These are phyloP conservation scores for Scutellaria barbata DNA, from an alignment of 257 asterid genomes.

Conservation along the genomic window DNA sequence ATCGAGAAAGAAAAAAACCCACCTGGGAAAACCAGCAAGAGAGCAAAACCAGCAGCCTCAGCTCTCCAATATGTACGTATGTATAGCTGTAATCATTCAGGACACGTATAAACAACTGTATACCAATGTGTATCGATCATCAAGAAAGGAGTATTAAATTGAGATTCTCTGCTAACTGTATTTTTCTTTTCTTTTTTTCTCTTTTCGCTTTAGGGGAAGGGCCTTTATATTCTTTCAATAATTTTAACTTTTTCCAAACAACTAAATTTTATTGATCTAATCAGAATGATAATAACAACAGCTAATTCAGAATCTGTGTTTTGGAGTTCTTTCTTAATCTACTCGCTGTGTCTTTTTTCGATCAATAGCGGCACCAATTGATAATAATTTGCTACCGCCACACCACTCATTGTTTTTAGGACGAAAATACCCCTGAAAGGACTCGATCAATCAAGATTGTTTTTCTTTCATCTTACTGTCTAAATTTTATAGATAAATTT, in stretches of 20 bases:
- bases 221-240: slow-evolving; percentile 39
- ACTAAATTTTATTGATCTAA: slow-evolving; percentile 21
- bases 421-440: slow-evolving; percentile 2
- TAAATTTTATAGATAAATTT: no score
- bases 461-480: no score
- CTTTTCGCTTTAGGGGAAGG: slow-evolving; percentile 25
- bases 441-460: not conserved
- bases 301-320: slow-evolving; percentile 36
- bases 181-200: not conserved
- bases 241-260: slow-evolving; percentile 31
- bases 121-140: slow-evolving; percentile 36
- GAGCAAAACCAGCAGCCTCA: slow-evolving; percentile 39
- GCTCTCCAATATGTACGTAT: slow-evolving; percentile 39
- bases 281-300: slow-evolving; percentile 15
- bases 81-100: slow-evolving; percentile 49
- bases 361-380: slow-evolving; percentile 31
- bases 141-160: slow-evolving; percentile 27
- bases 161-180: slow-evolving; percentile 47
- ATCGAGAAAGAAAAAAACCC: slow-evolving; percentile 34
- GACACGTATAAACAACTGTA: slow-evolving; percentile 50
- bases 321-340: slow-evolving; percentile 15
- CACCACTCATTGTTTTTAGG: slow-evolving; percentile 8
- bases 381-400: slow-evolving; percentile 35
- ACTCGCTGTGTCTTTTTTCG: not conserved
- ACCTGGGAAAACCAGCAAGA: slow-evolving; percentile 47